A percentile compares a stretch with the other conserved stretches of the same genome.
Conservation (phyloP, 495 filamentous ascomycete species). For the Entonaema liquescens region DNA sequence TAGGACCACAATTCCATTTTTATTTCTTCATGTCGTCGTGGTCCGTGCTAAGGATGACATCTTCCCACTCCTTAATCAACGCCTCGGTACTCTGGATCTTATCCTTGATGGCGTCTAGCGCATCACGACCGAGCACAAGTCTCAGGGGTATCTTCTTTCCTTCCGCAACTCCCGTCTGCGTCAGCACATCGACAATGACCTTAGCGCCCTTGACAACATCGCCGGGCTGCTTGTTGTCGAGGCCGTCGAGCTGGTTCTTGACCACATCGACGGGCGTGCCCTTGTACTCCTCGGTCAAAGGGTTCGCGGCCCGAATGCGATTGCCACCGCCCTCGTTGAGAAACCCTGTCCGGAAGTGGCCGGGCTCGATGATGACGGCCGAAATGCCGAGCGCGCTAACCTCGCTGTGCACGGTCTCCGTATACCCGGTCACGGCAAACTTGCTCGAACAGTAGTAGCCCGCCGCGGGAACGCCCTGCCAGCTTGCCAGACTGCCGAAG, state of each 20-base stretch:
- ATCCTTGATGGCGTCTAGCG: conserved; percentile 38
- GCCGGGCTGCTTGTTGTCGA: conserved; percentile 52
- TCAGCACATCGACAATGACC: conserved; percentile 58
- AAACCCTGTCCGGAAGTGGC: conserved; percentile 53
- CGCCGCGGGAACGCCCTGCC: conserved; percentile 40
- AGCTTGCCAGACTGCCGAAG: conserved; percentile 54
- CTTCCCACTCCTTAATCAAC: conserved; percentile 50
- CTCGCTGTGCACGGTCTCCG: conserved; percentile 53
- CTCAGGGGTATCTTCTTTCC: conserved; percentile 47
- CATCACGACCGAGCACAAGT: conserved; percentile 48
- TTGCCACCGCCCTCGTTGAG: conserved; percentile 33
- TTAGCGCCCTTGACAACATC: conserved; percentile 56
- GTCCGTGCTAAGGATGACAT: conserved; percentile 41
- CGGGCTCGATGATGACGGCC: conserved; percentile 58
- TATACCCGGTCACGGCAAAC: conserved; percentile 53
- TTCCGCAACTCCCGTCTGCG: conserved; percentile 48
- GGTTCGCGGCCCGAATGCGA: conserved; percentile 36
- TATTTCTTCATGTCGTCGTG: conserved; percentile 29
- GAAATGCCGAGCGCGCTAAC: conserved; percentile 56
- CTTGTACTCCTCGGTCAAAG: conserved; percentile 41
- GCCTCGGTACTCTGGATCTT: conserved; percentile 47
- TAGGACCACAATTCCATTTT: background rate
- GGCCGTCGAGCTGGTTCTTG: conserved; percentile 33
- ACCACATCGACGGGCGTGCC: conserved; percentile 32
- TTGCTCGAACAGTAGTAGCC: conserved; percentile 59